Percentiles rank a stretch among this genome's conserved stretches.
These are phyloP conservation scores for Amanita muscaria DNA, from an alignment of 768 basidiomycete genomes.

Conservation along the genomic window DNA sequence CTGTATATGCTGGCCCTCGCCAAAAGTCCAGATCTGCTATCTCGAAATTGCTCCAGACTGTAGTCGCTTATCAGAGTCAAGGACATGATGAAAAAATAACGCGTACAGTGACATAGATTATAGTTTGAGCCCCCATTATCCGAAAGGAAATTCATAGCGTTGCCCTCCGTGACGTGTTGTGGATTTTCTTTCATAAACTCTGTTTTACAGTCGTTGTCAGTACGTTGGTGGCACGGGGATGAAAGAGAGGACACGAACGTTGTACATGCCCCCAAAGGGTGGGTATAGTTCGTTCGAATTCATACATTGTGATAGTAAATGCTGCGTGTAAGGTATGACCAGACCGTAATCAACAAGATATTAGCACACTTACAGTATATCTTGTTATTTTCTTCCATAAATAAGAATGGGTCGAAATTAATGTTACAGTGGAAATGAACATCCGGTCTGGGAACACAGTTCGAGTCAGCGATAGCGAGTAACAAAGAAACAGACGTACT, in stretches of 20 bases:
- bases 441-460: conserved; percentile 39
- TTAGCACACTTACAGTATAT: conserved; percentile 41
- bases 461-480: no score
- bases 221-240: neutral
- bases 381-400: conserved; percentile 63
- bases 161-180: conserved; percentile 47
- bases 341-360: neutral
- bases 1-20: conserved; percentile 53
- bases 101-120: conserved; percentile 65
- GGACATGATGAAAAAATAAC: neutral
- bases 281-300: conserved; percentile 67
- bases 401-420: conserved; percentile 56
- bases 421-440: conserved; percentile 73
- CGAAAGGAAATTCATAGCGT: conserved; percentile 50
- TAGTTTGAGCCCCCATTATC: conserved; percentile 50
- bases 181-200: conserved; percentile 49
- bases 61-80: conserved; percentile 1
- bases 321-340: conserved; percentile 24
- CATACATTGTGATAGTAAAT: conserved; percentile 69
- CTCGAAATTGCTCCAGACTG: conserved; percentile 64
- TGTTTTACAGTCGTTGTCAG: conserved; percentile 15
- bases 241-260: conserved; percentile 28
- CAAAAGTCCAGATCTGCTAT: conserved; percentile 61
- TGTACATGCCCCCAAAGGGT: conserved; percentile 66
- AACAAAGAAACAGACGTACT: conserved; percentile 40